Base-by-base conservation (phyloP, 306 rosid species). In the Boehmeria nivea region DNA sequence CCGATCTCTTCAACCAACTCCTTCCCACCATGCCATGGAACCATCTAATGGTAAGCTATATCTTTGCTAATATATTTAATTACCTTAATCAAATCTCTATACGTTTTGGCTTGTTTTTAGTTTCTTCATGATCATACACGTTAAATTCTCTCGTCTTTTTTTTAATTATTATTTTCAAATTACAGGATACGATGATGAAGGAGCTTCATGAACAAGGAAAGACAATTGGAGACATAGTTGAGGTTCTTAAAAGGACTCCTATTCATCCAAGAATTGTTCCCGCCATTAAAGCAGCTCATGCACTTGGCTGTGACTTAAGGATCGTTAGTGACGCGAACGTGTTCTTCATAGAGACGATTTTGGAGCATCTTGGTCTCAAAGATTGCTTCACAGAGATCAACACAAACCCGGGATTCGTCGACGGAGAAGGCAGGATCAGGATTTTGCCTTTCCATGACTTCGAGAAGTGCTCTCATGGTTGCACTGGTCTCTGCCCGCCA, bases 11-110 rank as follows among this genome's bases (percentile, higher is more conserved):
- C 80, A 78, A 85, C 31, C 54, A 68, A 1, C 84, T 88, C 14
- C 83, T 76, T 59, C 86, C 88, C 22, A 74, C 91, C 59, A 82
- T 88, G 94, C 88, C 94, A 6, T 88, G 94, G 96, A 88, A 88
- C 64, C 78, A 86, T 43, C 76, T 85, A 69, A 88, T 88, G 94
- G 96, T 86, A 61, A 24, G n/a, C n/a, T n/a, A n/a, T 47, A 2
- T 10, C n/a, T n/a, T n/a, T n/a, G n/a, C n/a, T n/a, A n/a, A n/a
- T n/a, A 34, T 47, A 2, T n/a, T 10, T 20, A 21, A 27, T 43
- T 47, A n/a, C 2, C 26, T 6, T 11, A 31, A 31, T 31, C 2
- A 6, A 31, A 0, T 31, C n/a, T n/a, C n/a, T 10, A 10, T n/a
- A 10, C n/a, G n/a, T 49, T 22, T 8, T 0, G 26, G 2, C 12